Conservation (phyloP, 83 land plant genomes). For the Picea abies region DNA sequence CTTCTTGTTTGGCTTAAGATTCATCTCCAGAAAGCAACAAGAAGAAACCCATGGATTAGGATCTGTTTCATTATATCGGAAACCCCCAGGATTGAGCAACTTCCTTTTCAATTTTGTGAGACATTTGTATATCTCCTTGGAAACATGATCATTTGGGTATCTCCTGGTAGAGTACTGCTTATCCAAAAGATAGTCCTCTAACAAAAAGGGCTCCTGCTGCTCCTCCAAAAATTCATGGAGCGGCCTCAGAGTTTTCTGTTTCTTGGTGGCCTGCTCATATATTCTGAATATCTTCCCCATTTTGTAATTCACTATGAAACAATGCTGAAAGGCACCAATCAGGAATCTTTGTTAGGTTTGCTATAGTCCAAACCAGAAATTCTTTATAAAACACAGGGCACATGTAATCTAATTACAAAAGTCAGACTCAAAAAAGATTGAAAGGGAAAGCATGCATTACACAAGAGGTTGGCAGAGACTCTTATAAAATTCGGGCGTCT, state of each 20-base stretch:
- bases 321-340: neutral
- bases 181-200: conserved; percentile 36
- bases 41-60: neutral
- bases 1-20: neutral
- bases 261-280: conserved; percentile 1
- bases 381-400: neutral
- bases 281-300: conserved; percentile 2
- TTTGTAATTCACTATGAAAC: neutral
- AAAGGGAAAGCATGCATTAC: neutral
- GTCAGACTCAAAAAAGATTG: neutral
- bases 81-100: neutral
- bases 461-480: neutral
- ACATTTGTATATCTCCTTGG: neutral
- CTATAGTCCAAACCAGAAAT: neutral
- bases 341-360: conserved; percentile 7
- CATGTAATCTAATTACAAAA: neutral
- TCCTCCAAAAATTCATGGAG: conserved; percentile 41
- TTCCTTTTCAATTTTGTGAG: neutral
- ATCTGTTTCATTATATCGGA: neutral
- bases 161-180: conserved; percentile 21
- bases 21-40: conserved; percentile 14
- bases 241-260: conserved; percentile 19
- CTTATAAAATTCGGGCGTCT: neutral
- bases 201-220: conserved; percentile 47
- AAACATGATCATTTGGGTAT: neutral